Evolutionary conservation across 1,284 basidiomycete species (phyloP), one percentile per base, ranked within the genome.

Genomic region (Rhodofomes roseus): DNA sequence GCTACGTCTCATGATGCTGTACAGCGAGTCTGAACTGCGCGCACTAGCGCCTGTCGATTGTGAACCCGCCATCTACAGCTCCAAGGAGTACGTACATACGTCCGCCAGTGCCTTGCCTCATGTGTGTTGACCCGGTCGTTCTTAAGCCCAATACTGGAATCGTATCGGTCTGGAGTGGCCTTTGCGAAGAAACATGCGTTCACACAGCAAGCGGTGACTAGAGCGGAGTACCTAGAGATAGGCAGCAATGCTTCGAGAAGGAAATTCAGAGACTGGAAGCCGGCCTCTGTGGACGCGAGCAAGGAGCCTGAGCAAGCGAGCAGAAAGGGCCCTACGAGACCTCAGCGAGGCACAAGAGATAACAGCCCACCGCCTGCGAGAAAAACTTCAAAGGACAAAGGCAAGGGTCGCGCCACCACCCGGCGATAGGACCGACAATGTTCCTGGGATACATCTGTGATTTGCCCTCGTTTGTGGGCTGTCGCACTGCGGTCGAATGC

Each of bases 151-250:
- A 80, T 87, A 63, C 81, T 83, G 57, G 88, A 89, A 72, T 84
- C 86, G 0, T 95, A 91, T 73, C 77, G 79, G 58, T 83, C 89
- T 41, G 91, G 90, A 0, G 73, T 83, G 57, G 75, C 78, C 9
- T 83, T 93, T 64, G 82, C 85, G 43, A 75, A 73, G 55, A 78
- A 77, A 44, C 77, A 85, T 16, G 76, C 78, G 58, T 86, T 89
- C 67, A 62, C 74, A 1, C 74, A 79, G 48, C 74, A 76, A 55
- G 76, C 80, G 14, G 84, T 95, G 65, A 92, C 92, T 2, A 79
- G 89, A 40, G 83, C 83, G 55, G 93, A 96, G 70, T 96, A 95
- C 74, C 77, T 84, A 57, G 94, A 96, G 74, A 82, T 81, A 62
- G 94, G 94, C 37, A 88, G 84, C 64, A 83, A 79, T 60, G 89